Conservation (phyloP, 1,284 basidiomycete species). For the Pseudozyma sp. region DNA sequence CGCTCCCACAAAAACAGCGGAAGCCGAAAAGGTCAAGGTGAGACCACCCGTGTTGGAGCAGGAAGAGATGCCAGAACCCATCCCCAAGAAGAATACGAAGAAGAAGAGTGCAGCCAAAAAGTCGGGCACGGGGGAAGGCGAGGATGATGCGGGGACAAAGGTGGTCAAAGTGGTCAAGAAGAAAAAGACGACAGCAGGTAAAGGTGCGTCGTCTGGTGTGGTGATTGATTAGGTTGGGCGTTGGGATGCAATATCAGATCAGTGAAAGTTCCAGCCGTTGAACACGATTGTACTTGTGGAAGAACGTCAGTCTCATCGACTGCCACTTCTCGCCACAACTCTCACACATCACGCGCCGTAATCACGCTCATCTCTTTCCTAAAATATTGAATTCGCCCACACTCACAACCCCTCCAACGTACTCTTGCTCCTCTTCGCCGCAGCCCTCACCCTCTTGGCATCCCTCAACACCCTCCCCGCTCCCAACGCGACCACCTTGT, state of each 20-base stretch:
- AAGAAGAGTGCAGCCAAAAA: slow-evolving; percentile 5
- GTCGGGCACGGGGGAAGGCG: not conserved
- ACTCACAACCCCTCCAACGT: slow-evolving; percentile 14
- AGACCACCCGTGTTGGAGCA: slow-evolving; percentile 33
- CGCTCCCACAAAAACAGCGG: not conserved
- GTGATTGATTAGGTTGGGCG: slow-evolving; percentile 17
- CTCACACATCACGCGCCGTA: too few relatives aligned
- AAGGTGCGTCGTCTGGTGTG: slow-evolving; percentile 3
- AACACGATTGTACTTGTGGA: too few relatives aligned
- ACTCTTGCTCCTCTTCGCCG: slow-evolving; percentile 10
- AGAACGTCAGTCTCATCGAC: not conserved
- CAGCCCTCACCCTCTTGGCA: slow-evolving; percentile 21
- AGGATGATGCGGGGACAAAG: slow-evolving; percentile 6
- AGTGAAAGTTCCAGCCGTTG: slow-evolving; percentile 4
- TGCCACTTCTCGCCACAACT: not conserved
- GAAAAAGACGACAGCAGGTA: slow-evolving; percentile 21
- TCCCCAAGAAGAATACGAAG: slow-evolving; percentile 6
- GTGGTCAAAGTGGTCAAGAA: slow-evolving; percentile 37
- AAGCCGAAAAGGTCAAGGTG: not conserved
- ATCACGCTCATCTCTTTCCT: too few relatives aligned
- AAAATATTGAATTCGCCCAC: not conserved
- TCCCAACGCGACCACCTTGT: slow-evolving; percentile 11
- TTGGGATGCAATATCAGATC: not conserved
- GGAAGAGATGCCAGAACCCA: slow-evolving; percentile 46
- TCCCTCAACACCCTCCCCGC: slow-evolving; percentile 38